These are phyloP conservation scores for Lachnellula hyalina DNA, from an alignment of 2,329 filamentous ascomycete genomes.

Conservation along the genomic window DNA sequence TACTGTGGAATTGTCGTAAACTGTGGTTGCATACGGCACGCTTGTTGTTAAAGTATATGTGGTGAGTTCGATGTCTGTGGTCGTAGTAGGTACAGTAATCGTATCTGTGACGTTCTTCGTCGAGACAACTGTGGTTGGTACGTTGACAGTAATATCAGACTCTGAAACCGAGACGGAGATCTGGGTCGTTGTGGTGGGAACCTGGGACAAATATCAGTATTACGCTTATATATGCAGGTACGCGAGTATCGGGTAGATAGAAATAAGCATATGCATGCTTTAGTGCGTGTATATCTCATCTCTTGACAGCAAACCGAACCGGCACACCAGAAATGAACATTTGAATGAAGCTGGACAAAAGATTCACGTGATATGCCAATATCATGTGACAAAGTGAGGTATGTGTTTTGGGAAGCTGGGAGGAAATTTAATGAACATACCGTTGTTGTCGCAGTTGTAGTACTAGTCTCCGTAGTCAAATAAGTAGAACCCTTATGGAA, in stretches of 20 bases:
- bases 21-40: neutral
- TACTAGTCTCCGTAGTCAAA: slow-evolving; percentile 1
- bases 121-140: neutral
- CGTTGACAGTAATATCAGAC: neutral
- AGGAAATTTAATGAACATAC: neutral
- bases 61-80: neutral
- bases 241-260: too few relatives aligned
- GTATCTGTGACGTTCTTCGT: neutral
- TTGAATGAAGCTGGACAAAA: neutral
- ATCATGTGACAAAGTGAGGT: neutral
- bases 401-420: neutral
- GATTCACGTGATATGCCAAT: neutral
- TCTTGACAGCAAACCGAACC: neutral
- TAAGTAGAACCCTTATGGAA: neutral
- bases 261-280: too few relatives aligned
- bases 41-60: neutral
- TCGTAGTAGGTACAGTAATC: neutral
- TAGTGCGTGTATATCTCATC: too few relatives aligned
- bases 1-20: neutral
- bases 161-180: neutral
- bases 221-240: too few relatives aligned
- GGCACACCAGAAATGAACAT: neutral
- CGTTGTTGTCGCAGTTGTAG: neutral
- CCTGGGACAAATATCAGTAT: neutral
- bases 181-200: neutral